Conservation (phyloP, 495 filamentous ascomycete species). For the Lasiosphaeriaceae sp. region DNA sequence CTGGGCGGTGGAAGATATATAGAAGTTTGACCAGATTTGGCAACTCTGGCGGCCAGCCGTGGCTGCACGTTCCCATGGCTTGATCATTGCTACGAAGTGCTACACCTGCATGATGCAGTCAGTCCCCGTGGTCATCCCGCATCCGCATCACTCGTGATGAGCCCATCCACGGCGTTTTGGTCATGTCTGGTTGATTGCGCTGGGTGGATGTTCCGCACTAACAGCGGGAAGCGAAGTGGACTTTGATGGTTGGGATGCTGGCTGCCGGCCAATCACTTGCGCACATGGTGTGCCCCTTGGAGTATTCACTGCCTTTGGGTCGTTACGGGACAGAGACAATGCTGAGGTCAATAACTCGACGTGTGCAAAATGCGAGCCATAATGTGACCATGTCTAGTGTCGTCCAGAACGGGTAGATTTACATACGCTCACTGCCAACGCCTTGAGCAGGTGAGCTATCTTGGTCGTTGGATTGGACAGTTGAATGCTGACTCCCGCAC, state of each 20-base stretch:
- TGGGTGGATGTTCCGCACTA: not conserved
- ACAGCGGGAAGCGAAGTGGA: not conserved
- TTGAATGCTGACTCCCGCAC: too few relatives aligned
- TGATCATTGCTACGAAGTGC: not conserved
- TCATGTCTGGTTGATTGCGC: too few relatives aligned
- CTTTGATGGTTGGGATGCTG: not conserved
- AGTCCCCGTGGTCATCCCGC: not conserved
- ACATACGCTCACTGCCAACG: not conserved
- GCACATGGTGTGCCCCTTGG: constrained; percentile 22
- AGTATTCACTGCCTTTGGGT: too few relatives aligned
- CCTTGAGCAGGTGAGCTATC: not conserved
- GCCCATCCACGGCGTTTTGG: not conserved
- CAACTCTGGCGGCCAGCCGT: not conserved
- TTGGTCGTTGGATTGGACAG: not conserved
- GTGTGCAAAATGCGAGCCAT: not conserved
- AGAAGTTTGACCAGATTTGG: not conserved
- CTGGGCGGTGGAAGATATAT: not conserved
- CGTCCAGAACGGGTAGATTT: not conserved
- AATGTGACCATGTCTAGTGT: not conserved
- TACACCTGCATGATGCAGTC: not conserved
- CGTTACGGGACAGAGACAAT: too few relatives aligned
- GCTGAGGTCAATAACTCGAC: not conserved
- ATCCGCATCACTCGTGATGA: not conserved
- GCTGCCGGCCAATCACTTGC: constrained; percentile 16
- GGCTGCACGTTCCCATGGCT: not conserved